Conservation (phyloP, 768 basidiomycete species). For the Gloeostereum incarnatum region DNA sequence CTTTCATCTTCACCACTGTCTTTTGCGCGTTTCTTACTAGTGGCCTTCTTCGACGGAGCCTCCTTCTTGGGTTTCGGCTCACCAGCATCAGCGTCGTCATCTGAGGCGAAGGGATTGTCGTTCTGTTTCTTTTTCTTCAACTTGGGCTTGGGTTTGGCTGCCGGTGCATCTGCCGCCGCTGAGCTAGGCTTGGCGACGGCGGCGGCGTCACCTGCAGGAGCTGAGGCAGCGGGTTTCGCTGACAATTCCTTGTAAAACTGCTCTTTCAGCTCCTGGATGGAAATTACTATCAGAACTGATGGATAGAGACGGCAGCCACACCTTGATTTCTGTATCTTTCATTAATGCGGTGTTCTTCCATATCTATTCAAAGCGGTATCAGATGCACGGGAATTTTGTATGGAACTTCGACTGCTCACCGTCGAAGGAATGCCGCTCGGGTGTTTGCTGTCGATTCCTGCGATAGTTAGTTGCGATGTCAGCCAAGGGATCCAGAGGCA, state of each 20-base stretch:
- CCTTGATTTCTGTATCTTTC: conserved; percentile 55
- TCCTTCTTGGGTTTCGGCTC: conserved; percentile 15
- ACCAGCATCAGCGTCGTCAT: conserved; percentile 23
- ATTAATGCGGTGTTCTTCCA: conserved; percentile 61
- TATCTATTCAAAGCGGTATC: conserved; percentile 27
- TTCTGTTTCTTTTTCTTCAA: conserved; percentile 43
- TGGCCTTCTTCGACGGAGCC: conserved; percentile 9
- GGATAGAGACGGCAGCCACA: conserved; percentile 11
- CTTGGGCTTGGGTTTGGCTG: conserved; percentile 29
- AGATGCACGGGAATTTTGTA: not conserved
- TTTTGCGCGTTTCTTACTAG: conserved; percentile 8
- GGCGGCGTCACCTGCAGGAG: not conserved
- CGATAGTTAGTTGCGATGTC: too few relatives aligned
- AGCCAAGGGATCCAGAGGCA: not conserved
- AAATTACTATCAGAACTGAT: too few relatives aligned
- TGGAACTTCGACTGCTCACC: conserved; percentile 23
- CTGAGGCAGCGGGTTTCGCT: conserved; percentile 14
- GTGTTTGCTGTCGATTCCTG: conserved; percentile 72
- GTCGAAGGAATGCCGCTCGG: conserved; percentile 64
- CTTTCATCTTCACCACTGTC: conserved; percentile 18
- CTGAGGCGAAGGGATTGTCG: conserved; percentile 55
- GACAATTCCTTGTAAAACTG: conserved; percentile 43
- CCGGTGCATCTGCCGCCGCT: not conserved
- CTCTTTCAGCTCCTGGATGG: conserved; percentile 49
- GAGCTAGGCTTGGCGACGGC: not conserved